phyloP scores from a whole-genome alignment of 345 rosid species.

The Lepidium sativum region DNA sequence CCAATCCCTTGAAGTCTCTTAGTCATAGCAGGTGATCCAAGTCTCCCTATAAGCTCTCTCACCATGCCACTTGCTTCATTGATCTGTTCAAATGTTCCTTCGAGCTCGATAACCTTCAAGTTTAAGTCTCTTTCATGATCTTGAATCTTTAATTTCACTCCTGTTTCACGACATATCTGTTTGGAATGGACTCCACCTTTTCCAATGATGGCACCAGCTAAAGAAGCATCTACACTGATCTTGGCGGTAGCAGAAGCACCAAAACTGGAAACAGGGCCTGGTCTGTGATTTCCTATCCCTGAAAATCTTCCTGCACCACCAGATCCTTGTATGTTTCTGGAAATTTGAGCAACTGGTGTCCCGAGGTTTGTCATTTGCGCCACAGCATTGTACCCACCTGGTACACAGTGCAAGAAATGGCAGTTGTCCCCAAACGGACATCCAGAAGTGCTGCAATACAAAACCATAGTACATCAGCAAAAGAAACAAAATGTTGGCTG shows the following conservation, averaged over 20 bases:
- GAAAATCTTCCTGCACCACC: slow-evolving; percentile 36
- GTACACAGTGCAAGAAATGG: slow-evolving; percentile 75
- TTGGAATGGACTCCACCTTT: slow-evolving; percentile 75
- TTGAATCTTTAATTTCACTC: slow-evolving; percentile 58
- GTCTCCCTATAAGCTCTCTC: slow-evolving; percentile 51
- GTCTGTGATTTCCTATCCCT: slow-evolving; percentile 31
- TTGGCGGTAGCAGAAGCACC: slow-evolving; percentile 83
- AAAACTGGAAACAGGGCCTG: slow-evolving; percentile 52
- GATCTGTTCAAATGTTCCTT: slow-evolving; percentile 83
- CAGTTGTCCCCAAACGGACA: slow-evolving; percentile 93
- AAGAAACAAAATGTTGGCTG: not conserved
- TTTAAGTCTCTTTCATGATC: slow-evolving; percentile 67
- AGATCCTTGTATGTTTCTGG: slow-evolving; percentile 46
- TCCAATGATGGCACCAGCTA: slow-evolving; percentile 81
- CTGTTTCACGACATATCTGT: slow-evolving; percentile 72
- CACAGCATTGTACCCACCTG: slow-evolving; percentile 76
- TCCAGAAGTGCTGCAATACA: slow-evolving; percentile 63
- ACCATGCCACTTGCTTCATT: slow-evolving; percentile 76
- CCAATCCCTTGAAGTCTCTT: slow-evolving; percentile 26
- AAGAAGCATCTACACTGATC: slow-evolving; percentile 77
- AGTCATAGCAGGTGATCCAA: slow-evolving; percentile 25
- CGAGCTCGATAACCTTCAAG: slow-evolving; percentile 68
- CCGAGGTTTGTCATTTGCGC: slow-evolving; percentile 69
- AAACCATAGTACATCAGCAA: slow-evolving; percentile 5
- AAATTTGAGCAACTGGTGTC: slow-evolving; percentile 32